phyloP scores from a whole-genome alignment of 352 stramenopile genomes.

The Phytopythium vexans region DNA sequence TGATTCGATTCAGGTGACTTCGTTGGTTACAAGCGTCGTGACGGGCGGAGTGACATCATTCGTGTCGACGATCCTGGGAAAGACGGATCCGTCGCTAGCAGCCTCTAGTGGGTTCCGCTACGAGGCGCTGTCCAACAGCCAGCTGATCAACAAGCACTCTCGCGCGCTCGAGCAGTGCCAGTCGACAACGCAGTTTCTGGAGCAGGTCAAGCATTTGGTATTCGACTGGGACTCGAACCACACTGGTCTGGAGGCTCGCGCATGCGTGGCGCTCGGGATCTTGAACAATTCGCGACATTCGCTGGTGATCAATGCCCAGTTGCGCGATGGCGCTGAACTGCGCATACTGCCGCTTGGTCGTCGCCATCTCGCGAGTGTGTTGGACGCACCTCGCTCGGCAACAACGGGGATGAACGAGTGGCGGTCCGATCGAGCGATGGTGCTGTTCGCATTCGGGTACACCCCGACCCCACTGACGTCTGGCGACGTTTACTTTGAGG shows the following conservation, averaged over 20 bases:
- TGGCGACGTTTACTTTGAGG: constrained; percentile 79
- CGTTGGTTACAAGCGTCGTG: constrained; percentile 80
- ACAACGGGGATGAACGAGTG: constrained; percentile 29
- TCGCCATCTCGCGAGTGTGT: constrained; percentile 45
- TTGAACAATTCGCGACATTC: constrained; percentile 80
- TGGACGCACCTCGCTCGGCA: constrained; percentile 15
- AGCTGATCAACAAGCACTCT: constrained; percentile 77
- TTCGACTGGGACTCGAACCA: constrained; percentile 88
- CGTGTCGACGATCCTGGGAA: constrained; percentile 77
- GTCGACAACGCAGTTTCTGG: constrained; percentile 52
- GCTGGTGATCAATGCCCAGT: constrained; percentile 57
- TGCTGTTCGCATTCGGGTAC: constrained; percentile 85
- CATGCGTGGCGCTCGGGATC: constrained; percentile 68
- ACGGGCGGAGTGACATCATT: constrained; percentile 71
- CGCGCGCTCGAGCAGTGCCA: constrained; percentile 36
- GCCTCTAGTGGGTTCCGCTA: constrained; percentile 52
- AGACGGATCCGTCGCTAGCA: constrained; percentile 58
- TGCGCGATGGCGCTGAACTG: constrained; percentile 78
- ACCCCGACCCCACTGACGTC: constrained; percentile 80
- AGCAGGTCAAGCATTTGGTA: constrained; percentile 69
- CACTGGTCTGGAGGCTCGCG: constrained; percentile 70
- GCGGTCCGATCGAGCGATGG: constrained; percentile 59
- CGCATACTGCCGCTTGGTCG: constrained; percentile 59
- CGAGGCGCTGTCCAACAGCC: constrained; percentile 68
- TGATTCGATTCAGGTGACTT: constrained; percentile 84